Conservation (phyloP, 2,329 filamentous ascomycete species). For the Helicocarpus griseus region DNA sequence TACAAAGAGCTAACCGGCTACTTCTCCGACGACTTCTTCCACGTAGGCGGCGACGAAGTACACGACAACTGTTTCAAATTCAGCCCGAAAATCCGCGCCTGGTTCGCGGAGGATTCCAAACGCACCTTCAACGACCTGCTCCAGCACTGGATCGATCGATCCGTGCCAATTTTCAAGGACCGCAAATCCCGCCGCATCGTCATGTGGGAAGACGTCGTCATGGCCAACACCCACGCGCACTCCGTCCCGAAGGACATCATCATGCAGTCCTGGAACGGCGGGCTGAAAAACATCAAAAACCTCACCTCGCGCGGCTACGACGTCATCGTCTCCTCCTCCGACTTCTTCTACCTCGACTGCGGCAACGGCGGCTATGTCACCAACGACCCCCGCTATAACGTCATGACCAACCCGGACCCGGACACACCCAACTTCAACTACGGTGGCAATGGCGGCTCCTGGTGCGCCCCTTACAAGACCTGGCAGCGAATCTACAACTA, state of each 20-base stretch:
- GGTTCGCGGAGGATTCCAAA: constrained; percentile 42
- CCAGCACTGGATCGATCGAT: constrained; percentile 46
- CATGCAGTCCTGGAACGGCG: constrained; percentile 48
- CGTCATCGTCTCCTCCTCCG: constrained; percentile 46
- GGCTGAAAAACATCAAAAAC: constrained; percentile 42
- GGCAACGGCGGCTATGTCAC: constrained; percentile 44
- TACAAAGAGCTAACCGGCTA: constrained; percentile 44
- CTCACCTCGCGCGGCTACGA: constrained; percentile 43
- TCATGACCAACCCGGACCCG: constrained; percentile 42
- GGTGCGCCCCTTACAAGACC: constrained; percentile 51
- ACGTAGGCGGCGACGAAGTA: constrained; percentile 48
- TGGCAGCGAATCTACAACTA: constrained; percentile 53
- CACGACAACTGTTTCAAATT: constrained; percentile 50
- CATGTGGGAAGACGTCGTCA: constrained; percentile 48
- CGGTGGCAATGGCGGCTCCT: constrained; percentile 44
- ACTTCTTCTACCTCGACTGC: constrained; percentile 50
- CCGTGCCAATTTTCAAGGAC: constrained; percentile 42
- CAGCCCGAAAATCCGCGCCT: constrained; percentile 39
- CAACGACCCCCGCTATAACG: constrained; percentile 49
- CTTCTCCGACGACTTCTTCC: constrained; percentile 46
- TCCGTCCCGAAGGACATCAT: constrained; percentile 43
- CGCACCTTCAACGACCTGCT: constrained; percentile 43
- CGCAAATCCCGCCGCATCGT: constrained; percentile 41
- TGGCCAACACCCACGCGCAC: constrained; percentile 37
- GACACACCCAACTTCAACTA: constrained; percentile 44